Evolutionary conservation across 2,329 filamentous ascomycete species (phyloP).

Genomic region (Parafenestella ontariensis): DNA sequence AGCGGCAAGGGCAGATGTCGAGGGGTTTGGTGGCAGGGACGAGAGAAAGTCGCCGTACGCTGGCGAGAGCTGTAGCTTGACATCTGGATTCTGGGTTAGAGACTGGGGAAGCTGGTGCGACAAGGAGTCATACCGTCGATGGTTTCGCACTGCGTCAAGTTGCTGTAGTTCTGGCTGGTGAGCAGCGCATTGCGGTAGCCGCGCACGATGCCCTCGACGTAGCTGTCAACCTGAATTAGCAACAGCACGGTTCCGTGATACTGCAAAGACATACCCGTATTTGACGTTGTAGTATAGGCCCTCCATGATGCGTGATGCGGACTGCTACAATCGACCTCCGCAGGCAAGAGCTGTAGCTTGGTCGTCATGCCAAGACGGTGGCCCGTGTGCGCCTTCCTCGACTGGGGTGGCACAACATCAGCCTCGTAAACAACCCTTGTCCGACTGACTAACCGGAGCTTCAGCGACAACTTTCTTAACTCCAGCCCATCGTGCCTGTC

Average conservation of each 20-base stretch:
- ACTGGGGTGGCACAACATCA: slow-evolving; percentile 11
- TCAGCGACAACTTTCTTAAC: slow-evolving; percentile 24
- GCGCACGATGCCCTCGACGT: slow-evolving; percentile 95
- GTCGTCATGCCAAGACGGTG: slow-evolving; percentile 30
- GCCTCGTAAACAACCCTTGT: slow-evolving; percentile 1
- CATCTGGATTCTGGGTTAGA: slow-evolving; percentile 65
- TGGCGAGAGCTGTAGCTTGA: slow-evolving; percentile 96
- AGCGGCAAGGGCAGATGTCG: slow-evolving; percentile 89
- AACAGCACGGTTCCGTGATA: neutral
- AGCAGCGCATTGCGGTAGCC: slow-evolving; percentile 95
- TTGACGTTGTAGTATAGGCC: slow-evolving; percentile 94
- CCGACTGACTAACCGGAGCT: slow-evolving; percentile 12
- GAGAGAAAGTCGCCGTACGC: slow-evolving; percentile 97
- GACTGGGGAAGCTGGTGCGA: neutral
- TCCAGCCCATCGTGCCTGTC: slow-evolving; percentile 20
- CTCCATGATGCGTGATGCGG: slow-evolving; percentile 69
- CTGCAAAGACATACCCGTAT: slow-evolving; percentile 70
- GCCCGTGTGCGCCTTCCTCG: slow-evolving; percentile 18
- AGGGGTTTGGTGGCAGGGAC: slow-evolving; percentile 92
- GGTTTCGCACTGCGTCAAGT: slow-evolving; percentile 96
- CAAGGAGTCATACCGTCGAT: slow-evolving; percentile 77
- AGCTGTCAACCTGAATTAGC: slow-evolving; percentile 62
- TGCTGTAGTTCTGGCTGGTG: slow-evolving; percentile 88
- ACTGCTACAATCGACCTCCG: slow-evolving; percentile 9
- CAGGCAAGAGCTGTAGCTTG: slow-evolving; percentile 27